Evolutionary conservation across 1,284 basidiomycete genomes (phyloP), one percentile per base, ranked within the genome.

Genomic region (Naganishia albida): DNA sequence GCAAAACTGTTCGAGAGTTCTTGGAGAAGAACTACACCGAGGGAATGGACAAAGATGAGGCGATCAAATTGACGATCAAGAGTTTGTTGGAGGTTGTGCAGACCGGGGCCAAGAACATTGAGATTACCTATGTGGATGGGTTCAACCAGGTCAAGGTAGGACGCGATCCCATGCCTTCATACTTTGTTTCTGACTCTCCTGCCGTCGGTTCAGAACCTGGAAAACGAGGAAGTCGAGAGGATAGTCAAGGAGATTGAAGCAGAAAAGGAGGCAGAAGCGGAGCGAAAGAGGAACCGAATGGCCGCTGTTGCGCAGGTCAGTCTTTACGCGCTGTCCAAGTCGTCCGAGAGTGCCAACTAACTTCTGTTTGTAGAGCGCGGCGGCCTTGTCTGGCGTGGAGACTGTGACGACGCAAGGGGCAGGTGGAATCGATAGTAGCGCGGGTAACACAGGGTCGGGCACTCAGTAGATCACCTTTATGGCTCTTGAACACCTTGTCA

Each of bases 21-120:
- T 80, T 99, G 66, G 96, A 99, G 81, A 99, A 99, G 85, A 97
- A 98, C 75, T 91, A 96, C 81, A 91, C 88, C 72, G 93, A 97
- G 70, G 90, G 91, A 70, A 84, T 97, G 81, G 83, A 85, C 15
- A 85, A 90, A 67, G 93, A 93, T 44, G 91, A 94, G 67, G 87
- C 90, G 55, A 91, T 99, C 81, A 98, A 98, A 79, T 83, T 99
- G 44, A 91, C 96, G 0, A 86, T 99, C 72, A 99, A 98, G 83
- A 92, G 90, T 76, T 81, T 99, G 73, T 83, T 99, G 28, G 96
- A 99, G 77, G 95, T 99, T 30, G 96, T 99, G 1, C 96, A 99
- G 81, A 98, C 96, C 1, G 96, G 96, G 26, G 96, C 96, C 3
- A 99, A 99, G 84, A 99, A 98, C 79, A 97, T 98, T 70, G 93